Percentiles rank a stretch among this genome's conserved stretches.
These are phyloP conservation scores for Rhizomucor miehei DNA, from an alignment of 371 early-diverging fungal species.

Conservation along the genomic window DNA sequence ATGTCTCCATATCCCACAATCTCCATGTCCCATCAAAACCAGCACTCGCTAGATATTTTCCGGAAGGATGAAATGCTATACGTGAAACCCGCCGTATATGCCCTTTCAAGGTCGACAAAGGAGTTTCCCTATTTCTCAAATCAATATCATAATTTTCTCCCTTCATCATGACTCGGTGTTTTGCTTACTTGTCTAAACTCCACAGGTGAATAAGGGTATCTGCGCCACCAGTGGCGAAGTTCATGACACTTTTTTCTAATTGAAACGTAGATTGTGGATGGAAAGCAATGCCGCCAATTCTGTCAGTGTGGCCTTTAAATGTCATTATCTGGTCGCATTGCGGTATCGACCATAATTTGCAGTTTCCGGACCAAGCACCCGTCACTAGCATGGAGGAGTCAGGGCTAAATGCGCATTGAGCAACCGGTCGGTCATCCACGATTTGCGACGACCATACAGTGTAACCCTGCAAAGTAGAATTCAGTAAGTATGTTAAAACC, in stretches of 20 bases:
- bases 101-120: slow-evolving; percentile 76
- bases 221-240: slow-evolving; percentile 80
- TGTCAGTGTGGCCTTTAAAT: slow-evolving; percentile 80
- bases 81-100: slow-evolving; percentile 85
- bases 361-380: slow-evolving; percentile 82
- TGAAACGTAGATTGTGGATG: slow-evolving; percentile 80
- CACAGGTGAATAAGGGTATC: slow-evolving; percentile 81
- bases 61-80: slow-evolving; percentile 90
- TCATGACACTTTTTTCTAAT: slow-evolving; percentile 59
- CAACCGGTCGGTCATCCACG: slow-evolving; percentile 88
- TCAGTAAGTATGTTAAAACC: background rate
- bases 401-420: slow-evolving; percentile 80
- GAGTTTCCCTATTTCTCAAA: slow-evolving; percentile 55
- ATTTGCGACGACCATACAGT: slow-evolving; percentile 81
- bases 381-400: slow-evolving; percentile 78
- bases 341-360: slow-evolving; percentile 88
- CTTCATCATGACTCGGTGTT: background rate
- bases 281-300: slow-evolving; percentile 86
- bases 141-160: background rate
- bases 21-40: slow-evolving; percentile 94
- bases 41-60: slow-evolving; percentile 84
- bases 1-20: slow-evolving; percentile 86
- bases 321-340: slow-evolving; percentile 58
- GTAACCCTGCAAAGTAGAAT: slow-evolving; percentile 48
- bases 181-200: slow-evolving; percentile 65